Evolutionary conservation across 1,284 basidiomycete species (phyloP), one percentile per base, ranked within the genome.

Genomic region (Cryptococcus sp.): DNA sequence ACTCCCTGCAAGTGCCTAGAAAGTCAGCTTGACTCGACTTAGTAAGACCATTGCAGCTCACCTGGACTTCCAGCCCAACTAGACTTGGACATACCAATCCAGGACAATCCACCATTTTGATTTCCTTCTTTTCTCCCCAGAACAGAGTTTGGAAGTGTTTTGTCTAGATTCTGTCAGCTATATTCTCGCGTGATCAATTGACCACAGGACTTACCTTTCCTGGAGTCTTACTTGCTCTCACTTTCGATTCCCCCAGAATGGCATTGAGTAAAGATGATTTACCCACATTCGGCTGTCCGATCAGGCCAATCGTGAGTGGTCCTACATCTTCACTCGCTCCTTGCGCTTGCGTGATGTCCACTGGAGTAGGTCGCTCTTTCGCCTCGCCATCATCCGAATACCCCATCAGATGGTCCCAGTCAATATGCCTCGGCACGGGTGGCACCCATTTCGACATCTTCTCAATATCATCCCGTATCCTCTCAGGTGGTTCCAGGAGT

Each of bases 221-320:
- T 1, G 93, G 92, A 0, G 90, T 95, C 60, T 86, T 85, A 4
- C 89, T 92, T 3, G 92, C 90, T 60, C 86, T 82, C 1, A 95
- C 92, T 69, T 84, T 87, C 50, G 81, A 83, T n/a, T 80, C 79
- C 11, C 90, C 91, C 61, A 97, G 88, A 3, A 97, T 77, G 0
- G 92, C 92, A 69, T 97, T 97, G 46, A 97, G 76, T 2, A 96
- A 78, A 0, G 89, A 91, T 0, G 89, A 91, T 71, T 97, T 97
- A 33, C 92, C 93, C 36, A 95, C 91, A 70, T 95, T 96, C 7
- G 92, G 92, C 68, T 95, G 91, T 83, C 90, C 91, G 60, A 94
- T 87, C 36, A 94, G 72, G 0, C 91, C 91, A 53, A 95, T 80
- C 0, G 89, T 93, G 45, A 94, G 71, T 60, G 83, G 84, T 36